Percentiles rank a stretch among this genome's conserved stretches.
Conservation (phyloP, 208 protist species). For the Kentomonas sorsogonicus region DNA sequence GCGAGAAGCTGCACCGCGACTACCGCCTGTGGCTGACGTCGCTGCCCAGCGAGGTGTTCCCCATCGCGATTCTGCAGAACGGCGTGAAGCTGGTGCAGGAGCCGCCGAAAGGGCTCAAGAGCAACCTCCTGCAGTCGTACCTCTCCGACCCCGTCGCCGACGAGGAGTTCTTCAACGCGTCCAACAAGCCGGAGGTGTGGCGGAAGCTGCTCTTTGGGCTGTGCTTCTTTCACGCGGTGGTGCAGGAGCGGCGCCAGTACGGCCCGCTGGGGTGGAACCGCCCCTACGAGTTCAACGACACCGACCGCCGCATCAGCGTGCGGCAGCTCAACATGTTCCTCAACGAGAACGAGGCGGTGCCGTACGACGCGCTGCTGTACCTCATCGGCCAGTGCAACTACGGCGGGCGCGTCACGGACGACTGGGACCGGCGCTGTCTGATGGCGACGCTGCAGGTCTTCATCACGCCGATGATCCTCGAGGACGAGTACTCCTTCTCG, state of each 20-base stretch:
- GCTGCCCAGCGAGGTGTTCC: conserved; percentile 96
- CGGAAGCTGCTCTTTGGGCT: conserved; percentile 93
- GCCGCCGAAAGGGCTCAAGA: conserved; percentile 95
- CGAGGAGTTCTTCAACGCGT: conserved; percentile 76
- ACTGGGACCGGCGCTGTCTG: conserved; percentile 91
- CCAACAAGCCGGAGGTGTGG: conserved; percentile 80
- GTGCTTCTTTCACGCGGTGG: conserved; percentile 95
- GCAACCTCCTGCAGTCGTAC: conserved; percentile 95
- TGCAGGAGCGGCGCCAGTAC: conserved; percentile 95
- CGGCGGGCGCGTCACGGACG: conserved; percentile 91
- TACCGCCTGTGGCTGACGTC: conserved; percentile 98
- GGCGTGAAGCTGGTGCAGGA: conserved; percentile 98
- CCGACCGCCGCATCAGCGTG: conserved; percentile 93
- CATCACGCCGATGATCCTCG: conserved; percentile 80
- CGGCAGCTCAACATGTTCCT: conserved; percentile 95
- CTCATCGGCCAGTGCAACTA: conserved; percentile 92
- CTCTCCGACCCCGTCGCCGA: conserved; percentile 85
- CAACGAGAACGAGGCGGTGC: conserved; percentile 85
- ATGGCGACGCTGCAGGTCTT: conserved; percentile 87
- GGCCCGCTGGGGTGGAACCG: conserved; percentile 96
- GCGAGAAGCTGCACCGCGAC: conserved; percentile 89
- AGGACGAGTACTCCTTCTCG: conserved; percentile 90
- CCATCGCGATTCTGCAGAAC: conserved; percentile 96
- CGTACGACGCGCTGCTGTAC: conserved; percentile 93
- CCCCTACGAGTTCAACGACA: conserved; percentile 97